Evolutionary conservation across 2,329 filamentous ascomycete genomes (phyloP).

Genomic region (Curvularia sp.): DNA sequence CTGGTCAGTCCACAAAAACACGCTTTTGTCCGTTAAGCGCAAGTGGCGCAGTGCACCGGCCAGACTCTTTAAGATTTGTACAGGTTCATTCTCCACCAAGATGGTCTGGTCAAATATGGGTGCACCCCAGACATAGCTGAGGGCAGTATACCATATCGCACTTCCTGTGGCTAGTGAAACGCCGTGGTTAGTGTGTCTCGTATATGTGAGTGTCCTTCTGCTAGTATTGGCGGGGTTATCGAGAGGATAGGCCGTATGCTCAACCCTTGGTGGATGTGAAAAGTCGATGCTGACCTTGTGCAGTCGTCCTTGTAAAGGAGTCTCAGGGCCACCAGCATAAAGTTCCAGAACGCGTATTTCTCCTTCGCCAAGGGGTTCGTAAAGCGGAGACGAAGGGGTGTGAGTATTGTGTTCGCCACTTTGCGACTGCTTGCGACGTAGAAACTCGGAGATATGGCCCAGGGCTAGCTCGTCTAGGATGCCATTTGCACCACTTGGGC

Average conservation of each 20-base stretch:
- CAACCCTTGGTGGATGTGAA: slow-evolving; percentile 19
- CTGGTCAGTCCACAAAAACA: slow-evolving; percentile 38
- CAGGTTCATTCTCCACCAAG: slow-evolving; percentile 8
- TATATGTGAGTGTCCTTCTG: slow-evolving; percentile 9
- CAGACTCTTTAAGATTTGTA: slow-evolving; percentile 30
- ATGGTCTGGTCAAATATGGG: slow-evolving; percentile 25
- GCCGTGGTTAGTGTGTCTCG: slow-evolving; percentile 28
- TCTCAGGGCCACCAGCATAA: slow-evolving; percentile 16
- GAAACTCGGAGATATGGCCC: slow-evolving; percentile 15
- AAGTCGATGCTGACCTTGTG: slow-evolving; percentile 33
- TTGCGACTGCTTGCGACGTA: slow-evolving; percentile 2
- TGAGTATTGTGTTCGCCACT: neutral
- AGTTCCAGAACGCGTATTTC: slow-evolving; percentile 37
- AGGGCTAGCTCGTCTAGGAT: slow-evolving; percentile 18
- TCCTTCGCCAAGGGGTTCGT: slow-evolving; percentile 16
- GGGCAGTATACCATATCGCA: slow-evolving; percentile 33
- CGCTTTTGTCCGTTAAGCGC: slow-evolving; percentile 22
- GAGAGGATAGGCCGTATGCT: neutral
- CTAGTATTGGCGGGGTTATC: slow-evolving; percentile 7
- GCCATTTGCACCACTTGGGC: slow-evolving; percentile 8
- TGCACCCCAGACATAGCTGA: slow-evolving; percentile 37
- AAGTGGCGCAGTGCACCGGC: slow-evolving; percentile 27
- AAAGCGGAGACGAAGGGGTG: slow-evolving; percentile 2
- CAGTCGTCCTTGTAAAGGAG: slow-evolving; percentile 20
- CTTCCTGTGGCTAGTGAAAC: slow-evolving; percentile 22